Evolutionary conservation across 2,329 filamentous ascomycete genomes (phyloP).

Genomic region (Trichoderma citrinoviride): DNA sequence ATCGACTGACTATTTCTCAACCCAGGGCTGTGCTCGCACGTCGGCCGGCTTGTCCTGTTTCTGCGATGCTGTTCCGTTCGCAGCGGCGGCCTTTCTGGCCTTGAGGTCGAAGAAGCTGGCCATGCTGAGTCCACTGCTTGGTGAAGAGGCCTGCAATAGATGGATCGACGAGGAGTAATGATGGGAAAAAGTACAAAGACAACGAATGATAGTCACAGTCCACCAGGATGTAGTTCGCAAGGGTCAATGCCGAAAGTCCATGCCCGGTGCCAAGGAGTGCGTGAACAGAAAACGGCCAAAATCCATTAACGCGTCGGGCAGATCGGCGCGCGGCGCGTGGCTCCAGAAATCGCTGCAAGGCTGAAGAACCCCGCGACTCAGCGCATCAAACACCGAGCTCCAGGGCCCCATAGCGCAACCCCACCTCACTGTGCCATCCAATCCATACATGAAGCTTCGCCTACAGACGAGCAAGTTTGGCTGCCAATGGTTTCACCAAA

Average conservation of each 20-base stretch:
- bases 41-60: conserved; percentile 63
- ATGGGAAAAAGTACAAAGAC: not conserved
- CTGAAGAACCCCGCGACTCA: conserved; percentile 21
- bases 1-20: conserved; percentile 87
- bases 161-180: not conserved
- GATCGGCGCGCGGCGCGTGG: conserved; percentile 21
- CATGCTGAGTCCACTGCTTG: conserved; percentile 49
- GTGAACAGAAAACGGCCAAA: conserved; percentile 10
- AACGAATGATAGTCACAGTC: not conserved
- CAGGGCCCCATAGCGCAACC: not conserved
- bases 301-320: conserved; percentile 21
- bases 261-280: not conserved
- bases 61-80: conserved; percentile 58
- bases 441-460: no score
- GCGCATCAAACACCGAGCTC: not conserved
- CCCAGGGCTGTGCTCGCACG: conserved; percentile 80
- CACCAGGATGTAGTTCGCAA: not conserved
- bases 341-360: conserved; percentile 12
- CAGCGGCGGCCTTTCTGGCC: conserved; percentile 75
- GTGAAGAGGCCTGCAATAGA: not conserved
- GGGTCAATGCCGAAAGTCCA: not conserved
- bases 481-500: no score
- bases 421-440: not conserved
- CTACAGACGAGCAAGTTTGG: no score
- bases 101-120: conserved; percentile 95